phyloP scores from a whole-genome alignment of 345 rosid genomes.

The Jatropha curcas region DNA sequence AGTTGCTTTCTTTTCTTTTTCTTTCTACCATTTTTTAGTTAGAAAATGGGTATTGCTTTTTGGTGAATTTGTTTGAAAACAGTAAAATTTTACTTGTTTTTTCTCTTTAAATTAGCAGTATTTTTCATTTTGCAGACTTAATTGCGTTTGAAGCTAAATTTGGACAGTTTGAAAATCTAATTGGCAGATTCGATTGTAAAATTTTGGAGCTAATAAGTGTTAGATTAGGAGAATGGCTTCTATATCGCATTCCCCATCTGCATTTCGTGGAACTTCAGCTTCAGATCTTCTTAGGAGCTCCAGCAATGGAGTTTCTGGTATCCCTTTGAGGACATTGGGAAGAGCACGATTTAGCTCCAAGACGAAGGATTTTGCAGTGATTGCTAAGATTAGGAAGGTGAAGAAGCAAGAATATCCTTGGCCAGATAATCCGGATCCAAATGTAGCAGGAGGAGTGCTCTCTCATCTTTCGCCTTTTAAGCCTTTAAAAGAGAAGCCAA shows the following conservation, averaged over 20 bases:
- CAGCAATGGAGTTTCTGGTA: constrained; percentile 46
- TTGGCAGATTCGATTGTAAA: constrained; percentile 18
- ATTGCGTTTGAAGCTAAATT: constrained; percentile 1
- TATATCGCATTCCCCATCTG: constrained; percentile 48
- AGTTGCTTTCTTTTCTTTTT: not conserved
- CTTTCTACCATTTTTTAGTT: not conserved
- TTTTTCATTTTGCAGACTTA: constrained; percentile 3
- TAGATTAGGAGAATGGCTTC: constrained; percentile 55
- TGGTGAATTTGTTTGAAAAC: not conserved
- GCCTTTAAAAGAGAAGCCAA: constrained; percentile 66
- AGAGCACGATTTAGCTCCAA: constrained; percentile 36
- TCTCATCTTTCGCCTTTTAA: constrained; percentile 78
- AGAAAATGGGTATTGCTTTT: not conserved
- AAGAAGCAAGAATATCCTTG: constrained; percentile 94
- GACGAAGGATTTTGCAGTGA: constrained; percentile 38
- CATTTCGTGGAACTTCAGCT: constrained; percentile 51
- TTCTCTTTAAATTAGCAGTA: no score
- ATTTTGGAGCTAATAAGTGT: constrained; percentile 16
- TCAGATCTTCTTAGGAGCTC: constrained; percentile 87
- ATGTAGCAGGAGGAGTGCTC: constrained; percentile 84
- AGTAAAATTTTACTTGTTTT: not conserved
- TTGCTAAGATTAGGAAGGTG: constrained; percentile 67
- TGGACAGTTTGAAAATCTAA: constrained; percentile 12
- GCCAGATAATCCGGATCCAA: constrained; percentile 92
- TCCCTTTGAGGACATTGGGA: constrained; percentile 59